Base-by-base conservation (phyloP, 257 asterid species). In the Solanum chilense region DNA sequence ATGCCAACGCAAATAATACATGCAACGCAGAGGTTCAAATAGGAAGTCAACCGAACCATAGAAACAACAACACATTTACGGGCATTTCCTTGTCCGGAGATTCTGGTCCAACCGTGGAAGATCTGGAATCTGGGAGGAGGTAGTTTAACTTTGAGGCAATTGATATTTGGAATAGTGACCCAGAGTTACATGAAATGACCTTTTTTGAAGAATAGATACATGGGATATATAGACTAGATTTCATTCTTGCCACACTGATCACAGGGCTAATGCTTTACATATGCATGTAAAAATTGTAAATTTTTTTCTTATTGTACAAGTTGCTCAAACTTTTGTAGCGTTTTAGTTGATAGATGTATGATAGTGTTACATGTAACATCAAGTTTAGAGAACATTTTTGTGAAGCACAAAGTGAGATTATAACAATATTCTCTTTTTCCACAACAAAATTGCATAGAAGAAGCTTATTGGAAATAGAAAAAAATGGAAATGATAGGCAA, bases 101-200 rank as follows among this genome's bases (percentile, higher is more conserved):
- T 64, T 89, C 92, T 13, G 80, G 68, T 86, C 77, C 86, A 45
- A 87, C 91, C 20, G 90, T 18, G 31, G 92, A 88, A 86, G 97
- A 94, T 87, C 23, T 92, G 14, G 98, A 93, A 90, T 91, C 96
- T n/a, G 97, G 97, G 69, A 91, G 89, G 73, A 86, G 89, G 45
- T 81, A 81, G 85, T 81, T 29, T 73, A 49, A 15, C 27, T 29
- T 29, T 5, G 64, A 86, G 85, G 56, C 1, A 6, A 20, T 11
- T 27, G 18, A 18, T 29, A 29, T 16, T 11, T 11, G 20, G 45
- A 81, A 49, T 16, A 31, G 44, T 78, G 45, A 4, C 64, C 64
- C 44, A 6, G 11, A 16, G 18, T 29, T 16, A 5, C 2, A 47
- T 29, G 85, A 68, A 14, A 29, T 80, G 44, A 47, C 69, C 18